These are phyloP conservation scores for Naganishia onofrii DNA, from an alignment of 768 basidiomycete species.

Conservation along the genomic window DNA sequence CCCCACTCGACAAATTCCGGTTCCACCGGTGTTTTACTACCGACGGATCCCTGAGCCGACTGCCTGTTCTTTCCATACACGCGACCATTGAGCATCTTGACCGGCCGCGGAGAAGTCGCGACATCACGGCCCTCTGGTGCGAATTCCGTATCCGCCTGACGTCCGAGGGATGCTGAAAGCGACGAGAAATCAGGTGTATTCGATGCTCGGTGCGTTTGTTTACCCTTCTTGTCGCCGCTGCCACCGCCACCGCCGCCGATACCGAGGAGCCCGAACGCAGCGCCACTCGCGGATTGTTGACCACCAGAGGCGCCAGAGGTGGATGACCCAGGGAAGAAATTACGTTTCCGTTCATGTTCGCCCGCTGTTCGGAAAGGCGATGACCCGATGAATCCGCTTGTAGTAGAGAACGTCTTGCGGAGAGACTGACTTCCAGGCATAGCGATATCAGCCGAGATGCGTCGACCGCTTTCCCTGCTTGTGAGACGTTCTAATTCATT, in stretches of 20 bases:
- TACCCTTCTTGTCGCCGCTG: slow-evolving; percentile 10
- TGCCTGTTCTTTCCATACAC: slow-evolving; percentile 62
- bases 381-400: slow-evolving; percentile 50
- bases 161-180: slow-evolving; percentile 45
- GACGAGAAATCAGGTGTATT: slow-evolving; percentile 41
- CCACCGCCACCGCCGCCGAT: slow-evolving; percentile 8
- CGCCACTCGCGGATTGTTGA: background rate
- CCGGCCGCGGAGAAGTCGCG: slow-evolving; percentile 34
- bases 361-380: slow-evolving; percentile 47
- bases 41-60: slow-evolving; percentile 36
- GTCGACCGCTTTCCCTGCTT: slow-evolving; percentile 21
- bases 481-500: background rate
- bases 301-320: background rate
- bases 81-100: slow-evolving; percentile 74
- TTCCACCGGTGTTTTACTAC: slow-evolving; percentile 56
- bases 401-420: slow-evolving; percentile 47
- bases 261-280: slow-evolving; percentile 26
- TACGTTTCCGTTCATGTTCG: slow-evolving; percentile 39
- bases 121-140: slow-evolving; percentile 7
- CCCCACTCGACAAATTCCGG: slow-evolving; percentile 93
- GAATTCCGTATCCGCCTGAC: slow-evolving; percentile 53
- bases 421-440: slow-evolving; percentile 34
- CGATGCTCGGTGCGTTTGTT: slow-evolving; percentile 36
- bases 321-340: slow-evolving; percentile 38
- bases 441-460: background rate